Evolutionary conservation across 2,329 filamentous ascomycete genomes (phyloP), one percentile per base, ranked within the genome.

Genomic region (Pseudocercospora macadamiae): DNA sequence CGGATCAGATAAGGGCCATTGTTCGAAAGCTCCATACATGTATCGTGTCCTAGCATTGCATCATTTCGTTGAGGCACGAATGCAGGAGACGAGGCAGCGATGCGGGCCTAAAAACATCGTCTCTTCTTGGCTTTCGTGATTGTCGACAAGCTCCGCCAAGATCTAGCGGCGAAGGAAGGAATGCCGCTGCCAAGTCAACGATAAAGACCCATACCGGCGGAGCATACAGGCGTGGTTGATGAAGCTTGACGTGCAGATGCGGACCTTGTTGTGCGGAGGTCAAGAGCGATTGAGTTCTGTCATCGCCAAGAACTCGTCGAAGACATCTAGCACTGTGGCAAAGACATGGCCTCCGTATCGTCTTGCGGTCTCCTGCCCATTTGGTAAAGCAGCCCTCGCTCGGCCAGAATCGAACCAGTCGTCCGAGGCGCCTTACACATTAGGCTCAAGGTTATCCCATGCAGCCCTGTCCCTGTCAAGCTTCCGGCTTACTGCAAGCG

Each of bases 391-490:
- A n/a, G n/a, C n/a, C n/a, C n/a, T n/a, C 28, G 28, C 12, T 32
- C 28, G 28, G 12, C 6, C 28, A 32, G 28, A 6, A 32, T 6
- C 28, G 28, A 6, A 12, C 6, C 28, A 32, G 28, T 6, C 28
- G 28, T 7, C 28, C 28, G 28, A 32, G n/a, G n/a, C n/a, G n/a
- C n/a, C n/a, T n/a, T n/a, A n/a, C n/a, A n/a, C n/a, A n/a, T n/a
- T n/a, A n/a, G n/a, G n/a, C n/a, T n/a, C n/a, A n/a, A n/a, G n/a
- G n/a, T n/a, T n/a, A n/a, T n/a, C n/a, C n/a, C n/a, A n/a, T n/a
- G n/a, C n/a, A n/a, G n/a, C n/a, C n/a, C 34, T 39, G 16, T 47
- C 42, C 23, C n/a, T 14, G 42, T 47, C 42, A 47, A 47, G 42
- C 42, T n/a, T 26, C 23, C 21, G 9, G 42, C 19, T 23, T 26